phyloP scores from a whole-genome alignment of 108 stramenopile genomes.

The Stephanodiscus minutulus region DNA sequence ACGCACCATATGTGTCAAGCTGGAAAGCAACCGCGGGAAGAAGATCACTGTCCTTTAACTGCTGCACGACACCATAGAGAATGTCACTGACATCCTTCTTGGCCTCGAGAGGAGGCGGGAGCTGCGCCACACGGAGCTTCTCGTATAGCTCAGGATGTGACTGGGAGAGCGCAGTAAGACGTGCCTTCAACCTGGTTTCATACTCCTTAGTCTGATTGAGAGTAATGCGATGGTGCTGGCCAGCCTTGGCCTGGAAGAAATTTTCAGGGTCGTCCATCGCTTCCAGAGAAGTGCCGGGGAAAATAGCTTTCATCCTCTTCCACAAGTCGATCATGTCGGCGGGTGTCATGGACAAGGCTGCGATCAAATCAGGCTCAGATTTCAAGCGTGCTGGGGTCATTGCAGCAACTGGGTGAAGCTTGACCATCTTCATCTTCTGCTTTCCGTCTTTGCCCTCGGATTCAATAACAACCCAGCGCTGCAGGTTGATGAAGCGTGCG shows the following conservation, averaged over 20 bases:
- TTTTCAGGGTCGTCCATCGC: constrained; percentile 92
- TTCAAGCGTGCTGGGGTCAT: constrained; percentile 90
- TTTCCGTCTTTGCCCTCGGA: constrained; percentile 85
- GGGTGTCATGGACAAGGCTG: constrained; percentile 94
- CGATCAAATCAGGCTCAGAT: constrained; percentile 71
- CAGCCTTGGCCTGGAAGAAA: constrained; percentile 84
- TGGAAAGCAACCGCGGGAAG: constrained; percentile 98
- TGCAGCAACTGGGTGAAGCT: constrained; percentile 95
- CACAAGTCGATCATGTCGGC: constrained; percentile 94
- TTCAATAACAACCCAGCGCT: constrained; percentile 91
- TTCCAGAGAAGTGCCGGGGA: constrained; percentile 80
- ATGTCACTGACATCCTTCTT: constrained; percentile 86
- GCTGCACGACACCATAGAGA: constrained; percentile 79
- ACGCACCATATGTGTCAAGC: constrained; percentile 96
- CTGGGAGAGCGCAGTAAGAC: constrained; percentile 76
- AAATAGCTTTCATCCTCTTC: constrained; percentile 83
- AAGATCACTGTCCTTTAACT: constrained; percentile 85
- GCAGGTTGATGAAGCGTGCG: constrained; percentile 97
- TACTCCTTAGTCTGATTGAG: constrained; percentile 96
- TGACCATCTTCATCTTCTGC: constrained; percentile 76
- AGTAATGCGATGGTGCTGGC: constrained; percentile 91
- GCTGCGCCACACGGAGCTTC: constrained; percentile 72
- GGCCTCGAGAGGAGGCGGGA: constrained; percentile 76
- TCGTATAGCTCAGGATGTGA: constrained; percentile 87
- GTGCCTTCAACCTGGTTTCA: constrained; percentile 90